These are phyloP conservation scores for Mycosphaerella arachidis DNA, from an alignment of 2,329 filamentous ascomycete species.

Conservation along the genomic window DNA sequence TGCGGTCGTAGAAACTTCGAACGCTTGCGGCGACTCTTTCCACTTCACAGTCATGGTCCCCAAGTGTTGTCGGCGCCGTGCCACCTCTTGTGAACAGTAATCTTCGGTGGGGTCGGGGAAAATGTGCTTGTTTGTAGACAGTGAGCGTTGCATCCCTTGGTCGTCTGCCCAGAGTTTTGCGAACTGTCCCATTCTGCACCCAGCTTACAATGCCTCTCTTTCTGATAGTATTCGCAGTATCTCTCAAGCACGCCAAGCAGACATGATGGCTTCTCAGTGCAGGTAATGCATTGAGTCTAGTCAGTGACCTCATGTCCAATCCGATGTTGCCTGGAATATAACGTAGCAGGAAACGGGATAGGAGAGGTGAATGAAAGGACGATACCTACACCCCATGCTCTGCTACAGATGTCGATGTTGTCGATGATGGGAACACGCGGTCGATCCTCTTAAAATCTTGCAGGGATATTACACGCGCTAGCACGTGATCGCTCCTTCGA, in stretches of 20 bases:
- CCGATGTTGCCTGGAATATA: too few species aligned
- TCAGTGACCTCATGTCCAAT: background rate
- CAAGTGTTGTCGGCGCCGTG: slow-evolving; percentile 19
- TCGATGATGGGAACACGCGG: background rate
- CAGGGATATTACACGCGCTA: background rate
- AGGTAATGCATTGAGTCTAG: background rate
- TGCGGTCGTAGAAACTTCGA: slow-evolving; percentile 47
- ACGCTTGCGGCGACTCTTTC: slow-evolving; percentile 44
- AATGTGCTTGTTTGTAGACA: background rate
- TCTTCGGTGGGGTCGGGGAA: background rate
- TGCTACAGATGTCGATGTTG: background rate
- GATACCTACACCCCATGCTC: background rate
- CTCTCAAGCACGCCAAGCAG: background rate
- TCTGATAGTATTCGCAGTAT: background rate
- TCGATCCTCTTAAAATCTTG: background rate
- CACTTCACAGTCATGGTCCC: slow-evolving; percentile 34
- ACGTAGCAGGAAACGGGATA: background rate
- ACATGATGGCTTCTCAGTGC: background rate
- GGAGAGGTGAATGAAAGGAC: background rate
- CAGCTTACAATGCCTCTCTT: background rate
- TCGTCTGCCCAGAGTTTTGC: background rate
- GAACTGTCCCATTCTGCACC: background rate
- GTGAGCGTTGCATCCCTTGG: background rate
- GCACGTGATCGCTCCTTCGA: too few species aligned
- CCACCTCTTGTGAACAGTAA: slow-evolving; percentile 12